phyloP scores from a whole-genome alignment of 345 rosid genomes.

The Euphorbia tirucalli region DNA sequence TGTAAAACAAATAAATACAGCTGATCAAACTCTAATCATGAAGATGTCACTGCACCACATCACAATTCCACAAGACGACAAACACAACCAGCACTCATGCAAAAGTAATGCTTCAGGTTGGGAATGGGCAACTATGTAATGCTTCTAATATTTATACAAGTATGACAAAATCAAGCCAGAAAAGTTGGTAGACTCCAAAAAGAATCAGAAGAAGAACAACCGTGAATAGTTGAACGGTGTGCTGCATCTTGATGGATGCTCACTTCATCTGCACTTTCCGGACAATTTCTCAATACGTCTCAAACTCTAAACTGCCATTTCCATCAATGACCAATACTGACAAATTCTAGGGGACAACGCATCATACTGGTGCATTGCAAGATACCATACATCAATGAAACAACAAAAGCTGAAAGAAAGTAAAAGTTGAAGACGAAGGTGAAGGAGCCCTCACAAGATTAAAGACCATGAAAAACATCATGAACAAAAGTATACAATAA shows the following conservation, averaged over 20 bases:
- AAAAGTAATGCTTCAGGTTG: neutral
- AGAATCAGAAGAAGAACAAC: neutral
- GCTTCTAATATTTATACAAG: neutral
- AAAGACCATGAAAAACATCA: neutral
- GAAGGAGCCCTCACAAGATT: neutral
- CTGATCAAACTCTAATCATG: neutral
- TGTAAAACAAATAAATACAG: slow-evolving; percentile 27
- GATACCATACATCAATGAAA: neutral
- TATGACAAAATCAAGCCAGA: neutral
- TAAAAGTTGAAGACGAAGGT: neutral
- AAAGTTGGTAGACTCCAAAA: neutral
- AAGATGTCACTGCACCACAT: neutral
- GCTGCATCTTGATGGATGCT: neutral
- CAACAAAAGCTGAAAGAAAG: neutral
- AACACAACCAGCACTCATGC: neutral
- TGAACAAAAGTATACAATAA: neutral
- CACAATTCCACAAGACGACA: neutral
- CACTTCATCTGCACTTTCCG: neutral
- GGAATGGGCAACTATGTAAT: neutral
- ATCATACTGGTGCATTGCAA: neutral
- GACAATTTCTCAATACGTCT: neutral
- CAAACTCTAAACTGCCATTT: neutral
- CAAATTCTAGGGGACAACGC: neutral
- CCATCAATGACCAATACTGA: neutral
- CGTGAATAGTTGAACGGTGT: neutral